Evolutionary conservation across 2,329 filamentous ascomycete genomes (phyloP).

Genomic region (Calonectria pteridis): DNA sequence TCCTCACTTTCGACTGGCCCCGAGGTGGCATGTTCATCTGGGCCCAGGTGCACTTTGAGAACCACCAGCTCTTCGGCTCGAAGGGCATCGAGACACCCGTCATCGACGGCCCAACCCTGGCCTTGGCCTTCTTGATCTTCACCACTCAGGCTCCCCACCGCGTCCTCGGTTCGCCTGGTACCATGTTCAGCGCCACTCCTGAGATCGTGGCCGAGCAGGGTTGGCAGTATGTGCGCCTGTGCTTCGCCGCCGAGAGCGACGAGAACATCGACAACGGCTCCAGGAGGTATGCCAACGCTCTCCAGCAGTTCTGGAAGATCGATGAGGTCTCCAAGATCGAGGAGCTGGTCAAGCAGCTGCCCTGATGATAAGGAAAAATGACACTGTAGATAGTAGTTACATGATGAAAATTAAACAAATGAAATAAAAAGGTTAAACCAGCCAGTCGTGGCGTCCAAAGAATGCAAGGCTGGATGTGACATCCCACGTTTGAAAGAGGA

Average conservation of each 20-base stretch:
- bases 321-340: constrained; percentile 76
- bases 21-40: constrained; percentile 94
- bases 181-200: constrained; percentile 78
- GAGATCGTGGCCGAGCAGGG: constrained; percentile 69
- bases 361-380: neutral
- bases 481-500: neutral
- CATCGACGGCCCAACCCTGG: constrained; percentile 68
- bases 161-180: constrained; percentile 78
- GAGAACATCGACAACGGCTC: constrained; percentile 74
- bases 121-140: constrained; percentile 77
- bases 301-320: constrained; percentile 82
- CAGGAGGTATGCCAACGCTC: constrained; percentile 74
- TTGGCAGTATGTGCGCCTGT: constrained; percentile 82
- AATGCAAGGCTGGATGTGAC: neutral
- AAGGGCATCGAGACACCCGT: constrained; percentile 50
- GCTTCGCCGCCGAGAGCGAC: constrained; percentile 86
- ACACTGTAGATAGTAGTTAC: neutral
- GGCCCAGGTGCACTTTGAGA: constrained; percentile 78
- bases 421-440: neutral
- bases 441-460: neutral
- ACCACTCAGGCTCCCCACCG: constrained; percentile 77
- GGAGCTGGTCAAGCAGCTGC: constrained; percentile 62
- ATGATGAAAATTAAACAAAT: constrained; percentile 7
- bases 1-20: constrained; percentile 84
- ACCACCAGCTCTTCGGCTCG: constrained; percentile 75